A percentile compares a stretch with the other conserved stretches of the same genome.
These are phyloP conservation scores for Juglanconis sp. DNA, from an alignment of 2,329 filamentous ascomycete genomes.

Conservation along the genomic window DNA sequence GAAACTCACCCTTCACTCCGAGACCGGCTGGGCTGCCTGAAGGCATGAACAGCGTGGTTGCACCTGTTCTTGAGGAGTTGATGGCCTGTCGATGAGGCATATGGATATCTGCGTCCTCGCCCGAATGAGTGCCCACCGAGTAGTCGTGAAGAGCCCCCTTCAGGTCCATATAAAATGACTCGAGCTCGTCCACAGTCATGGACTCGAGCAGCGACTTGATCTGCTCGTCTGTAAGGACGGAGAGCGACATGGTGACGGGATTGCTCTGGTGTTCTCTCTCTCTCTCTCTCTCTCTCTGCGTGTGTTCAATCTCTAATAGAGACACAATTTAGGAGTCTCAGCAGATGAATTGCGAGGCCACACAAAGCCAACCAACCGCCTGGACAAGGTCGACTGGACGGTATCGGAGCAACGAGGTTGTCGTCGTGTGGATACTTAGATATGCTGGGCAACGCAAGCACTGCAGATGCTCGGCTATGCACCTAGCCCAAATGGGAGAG, in stretches of 20 bases:
- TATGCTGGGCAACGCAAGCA: too few relatives aligned
- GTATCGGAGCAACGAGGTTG: too few relatives aligned
- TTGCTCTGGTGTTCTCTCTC: background rate
- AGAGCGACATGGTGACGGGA: conserved; percentile 48
- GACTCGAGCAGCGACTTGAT: conserved; percentile 52
- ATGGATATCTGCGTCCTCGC: conserved; percentile 44
- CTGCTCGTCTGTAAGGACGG: conserved; percentile 56
- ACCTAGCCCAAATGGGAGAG: too few relatives aligned
- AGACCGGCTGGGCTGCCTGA: conserved; percentile 61
- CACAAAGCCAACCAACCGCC: too few relatives aligned
- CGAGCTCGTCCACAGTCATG: conserved; percentile 50
- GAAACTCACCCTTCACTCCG: conserved; percentile 59
- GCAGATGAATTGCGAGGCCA: too few relatives aligned
- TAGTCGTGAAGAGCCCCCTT: conserved; percentile 57
- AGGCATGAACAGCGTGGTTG: conserved; percentile 72
- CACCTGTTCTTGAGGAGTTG: conserved; percentile 43
- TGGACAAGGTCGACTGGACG: too few relatives aligned
- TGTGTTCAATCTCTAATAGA: too few relatives aligned
- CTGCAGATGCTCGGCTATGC: too few relatives aligned
- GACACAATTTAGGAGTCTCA: too few relatives aligned
- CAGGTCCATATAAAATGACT: conserved; percentile 47
- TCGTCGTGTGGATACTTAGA: too few relatives aligned
- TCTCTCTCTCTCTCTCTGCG: too few relatives aligned
- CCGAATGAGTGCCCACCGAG: conserved; percentile 51
- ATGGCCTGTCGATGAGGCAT: conserved; percentile 54